Percentiles rank a stretch among this genome's conserved stretches.
These are phyloP conservation scores for Stromatinia cepivora DNA, from an alignment of 2,329 filamentous ascomycete genomes.

Conservation along the genomic window DNA sequence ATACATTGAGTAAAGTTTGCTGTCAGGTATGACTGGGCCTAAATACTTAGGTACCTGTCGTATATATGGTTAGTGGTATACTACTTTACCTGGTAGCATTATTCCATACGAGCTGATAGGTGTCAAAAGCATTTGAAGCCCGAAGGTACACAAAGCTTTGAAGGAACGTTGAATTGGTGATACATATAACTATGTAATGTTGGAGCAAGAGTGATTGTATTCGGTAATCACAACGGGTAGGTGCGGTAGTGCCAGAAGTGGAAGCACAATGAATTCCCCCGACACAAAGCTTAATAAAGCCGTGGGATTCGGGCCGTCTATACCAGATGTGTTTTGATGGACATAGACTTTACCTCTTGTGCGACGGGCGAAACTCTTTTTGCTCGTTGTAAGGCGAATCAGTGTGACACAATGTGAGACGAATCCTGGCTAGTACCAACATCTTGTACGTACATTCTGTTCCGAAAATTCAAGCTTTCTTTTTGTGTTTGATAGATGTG, in stretches of 20 bases:
- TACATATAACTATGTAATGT: not conserved
- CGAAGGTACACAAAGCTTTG: not conserved
- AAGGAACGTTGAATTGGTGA: not conserved
- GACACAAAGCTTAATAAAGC: not conserved
- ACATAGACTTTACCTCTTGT: not conserved
- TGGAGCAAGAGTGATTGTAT: not conserved
- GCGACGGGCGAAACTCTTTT: too few species aligned
- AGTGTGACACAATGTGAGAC: not conserved
- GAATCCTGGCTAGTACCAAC: not conserved
- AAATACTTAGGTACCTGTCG: not conserved
- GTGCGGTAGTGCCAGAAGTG: not conserved
- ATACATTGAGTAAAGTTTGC: not conserved
- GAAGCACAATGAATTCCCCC: not conserved
- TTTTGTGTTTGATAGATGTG: constrained; percentile 4
- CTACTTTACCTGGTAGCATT: not conserved
- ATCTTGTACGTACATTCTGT: not conserved
- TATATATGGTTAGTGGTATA: not conserved
- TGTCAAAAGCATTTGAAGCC: not conserved
- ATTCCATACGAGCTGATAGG: not conserved
- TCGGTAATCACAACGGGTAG: not conserved
- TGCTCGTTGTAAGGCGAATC: not conserved
- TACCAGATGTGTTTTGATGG: not conserved
- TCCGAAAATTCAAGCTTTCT: not conserved
- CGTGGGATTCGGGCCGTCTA: not conserved
- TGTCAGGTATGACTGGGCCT: not conserved